Conservation (phyloP, 768 basidiomycete species). For the Rhizopogon salebrosus region DNA sequence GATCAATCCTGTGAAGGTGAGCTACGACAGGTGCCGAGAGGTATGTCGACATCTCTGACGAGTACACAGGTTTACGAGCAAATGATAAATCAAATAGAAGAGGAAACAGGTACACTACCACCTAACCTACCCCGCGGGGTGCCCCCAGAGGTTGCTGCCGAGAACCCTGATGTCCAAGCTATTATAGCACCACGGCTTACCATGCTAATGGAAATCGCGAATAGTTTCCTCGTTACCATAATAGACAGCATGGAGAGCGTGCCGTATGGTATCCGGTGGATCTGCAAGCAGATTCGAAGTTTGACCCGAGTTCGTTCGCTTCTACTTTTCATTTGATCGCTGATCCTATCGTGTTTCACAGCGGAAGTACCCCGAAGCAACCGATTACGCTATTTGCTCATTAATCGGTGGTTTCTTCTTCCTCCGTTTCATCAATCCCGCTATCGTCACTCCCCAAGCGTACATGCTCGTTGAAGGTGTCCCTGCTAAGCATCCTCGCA, state of each 20-base stretch:
- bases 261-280: conserved; percentile 99
- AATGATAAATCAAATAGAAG: conserved; percentile 98
- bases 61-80: conserved; percentile 90
- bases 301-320: conserved; percentile 72
- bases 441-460: conserved; percentile 97
- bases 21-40: background rate
- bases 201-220: conserved; percentile 99
- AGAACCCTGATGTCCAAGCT: conserved; percentile 93
- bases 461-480: conserved; percentile 99
- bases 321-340: conserved; percentile 7
- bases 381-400: conserved; percentile 96
- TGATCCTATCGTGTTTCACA: conserved; percentile 27
- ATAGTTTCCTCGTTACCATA: conserved; percentile 94
- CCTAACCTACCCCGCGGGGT: conserved; percentile 90
- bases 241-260: conserved; percentile 98
- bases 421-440: conserved; percentile 98
- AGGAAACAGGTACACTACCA: conserved; percentile 90
- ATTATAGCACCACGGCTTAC: conserved; percentile 96
- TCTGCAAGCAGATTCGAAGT: conserved; percentile 98
- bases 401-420: conserved; percentile 99
- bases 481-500: conserved; percentile 94
- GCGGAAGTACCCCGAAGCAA: conserved; percentile 99
- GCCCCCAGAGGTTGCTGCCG: conserved; percentile 88
- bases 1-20: conserved; percentile 96
- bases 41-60: background rate